Evolutionary conservation across 257 asterid species (phyloP), one percentile per base, ranked within the genome.

Genomic region (Paulownia fortunei): DNA sequence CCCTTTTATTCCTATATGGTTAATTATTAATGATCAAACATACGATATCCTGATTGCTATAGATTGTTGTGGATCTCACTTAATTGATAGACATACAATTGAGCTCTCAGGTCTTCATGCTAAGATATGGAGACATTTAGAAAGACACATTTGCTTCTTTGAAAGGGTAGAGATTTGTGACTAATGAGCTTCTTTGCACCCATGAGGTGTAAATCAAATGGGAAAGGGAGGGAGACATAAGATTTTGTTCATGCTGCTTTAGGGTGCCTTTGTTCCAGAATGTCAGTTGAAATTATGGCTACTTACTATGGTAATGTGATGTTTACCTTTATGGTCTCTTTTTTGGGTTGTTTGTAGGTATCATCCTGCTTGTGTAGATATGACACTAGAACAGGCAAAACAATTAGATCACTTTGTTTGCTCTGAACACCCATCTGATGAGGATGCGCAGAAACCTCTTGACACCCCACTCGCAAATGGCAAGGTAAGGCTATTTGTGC

Each of bases 301-400:
- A 41, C 46, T 41, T 41, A 41, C 12, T 41, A 10, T 2, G 9
- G 47, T 8, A 34, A 10, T n/a, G 42, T 19, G 27, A 11, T 76
- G 51, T 9, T 77, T 36, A 6, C 16, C 26, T 12, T 30, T 4
- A 30, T 30, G 36, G 36, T 2, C 36, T 52, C 5, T 27, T 23
- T 16, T 49, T 52, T 16, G 66, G 80, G 32, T 37, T 52, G 23
- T 64, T 66, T 60, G 62, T 75, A 90, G 97, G 97, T 92, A 81
- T 79, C 97, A 92, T 86, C 97, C 97, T 3, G 82, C 77, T 61
- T 92, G 97, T 81, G 81, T 90, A 21, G 86, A 84, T 6, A 74
- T 86, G 92, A 85, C 87, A 5, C 27, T 72, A 47, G 92, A 88
- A 34, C 84, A 90, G 73, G 87, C 90, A 3, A 90, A 83, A 76